Base-by-base conservation (phyloP, 2,329 filamentous ascomycete species). In the Fusarium guadeloupense region DNA sequence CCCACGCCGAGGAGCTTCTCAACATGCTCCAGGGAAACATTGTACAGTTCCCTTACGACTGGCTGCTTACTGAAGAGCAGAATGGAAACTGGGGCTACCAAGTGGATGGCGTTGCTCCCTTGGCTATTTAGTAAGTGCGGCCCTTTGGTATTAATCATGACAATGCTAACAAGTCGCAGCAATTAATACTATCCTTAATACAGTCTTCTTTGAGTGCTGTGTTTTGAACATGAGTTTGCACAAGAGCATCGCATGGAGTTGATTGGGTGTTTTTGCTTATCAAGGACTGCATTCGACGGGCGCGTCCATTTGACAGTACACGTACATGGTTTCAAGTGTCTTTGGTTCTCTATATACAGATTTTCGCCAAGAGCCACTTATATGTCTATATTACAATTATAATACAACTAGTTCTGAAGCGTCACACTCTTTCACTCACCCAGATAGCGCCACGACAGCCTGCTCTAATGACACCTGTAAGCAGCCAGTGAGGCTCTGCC, bases 41-140 rank as follows among this genome's bases (percentile, higher is more conserved):
- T 46, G 93, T 99, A 21, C 80, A 92, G 62, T 99, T 96, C 81
- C 95, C 95, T 6, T 97, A 98, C 76, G 92, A 99, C 71, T 99
- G 96, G 93, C 85, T 97, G 48, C 85, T 90, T 68, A 90, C 89
- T 51, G 95, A 98, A 78, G 95, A 98, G 80, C 87, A 89, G 71
- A 93, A 92, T 65, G 92, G 93, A 52, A 96, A 97, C 73, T 99
- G 95, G 95, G 85, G 97, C 61, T 98, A 97, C 77, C 92, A 94
- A 72, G 92, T 98, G 51, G 95, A 99, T 75, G 90, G 96, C 75
- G 89, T 99, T 73, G 96, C 95, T 69, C 95, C 95, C 52, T 82
- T 99, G 77, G 93, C 97, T 78, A 98, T 99, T 71, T 99, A 99
- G 91, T 92, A 83, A 88, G 90, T 84, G 13, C 9, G 13, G 28